Evolutionary conservation across 805 yeast species (phyloP), one percentile per base, ranked within the genome.

Genomic region (Saccharomyces eubayanus): DNA sequence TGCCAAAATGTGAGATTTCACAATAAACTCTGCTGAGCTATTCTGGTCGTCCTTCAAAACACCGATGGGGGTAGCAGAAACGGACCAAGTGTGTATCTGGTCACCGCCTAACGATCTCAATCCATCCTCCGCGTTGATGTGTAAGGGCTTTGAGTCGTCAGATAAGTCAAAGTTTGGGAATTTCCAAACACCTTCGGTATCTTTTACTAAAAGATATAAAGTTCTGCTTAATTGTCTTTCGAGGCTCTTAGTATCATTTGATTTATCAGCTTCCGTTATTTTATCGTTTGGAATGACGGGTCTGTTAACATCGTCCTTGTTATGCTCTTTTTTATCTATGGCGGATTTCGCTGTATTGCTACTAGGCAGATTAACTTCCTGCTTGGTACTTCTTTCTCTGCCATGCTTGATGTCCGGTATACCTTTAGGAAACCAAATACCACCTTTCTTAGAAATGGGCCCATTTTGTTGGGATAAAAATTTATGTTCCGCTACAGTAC

Each of bases 61-160:
- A 47, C 84, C 90, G 46, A 91, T 85, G 45, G 99, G 98, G 5
- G 86, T 86, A 53, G 81, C 82, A 27, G 98, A 89, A n/a, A 94
- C 96, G 21, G 87, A 81, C 88, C 95, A 92, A 47, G 89, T 85
- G 71, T 89, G 87, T 67, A 94, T 80, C 53, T 77, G 69, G 10
- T 76, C 80, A 31, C 96, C 96, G 20, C 96, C 96, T 21, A 87
- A 62, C 24, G 70, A 62, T 66, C 82, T 78, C 53, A 94, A 72
- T 0, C 96, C 95, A 49, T 77, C 72, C 68, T 87, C 89, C 2
- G 96, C 96, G 40, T 83, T 78, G 53, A 71, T 72, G 67, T 88
- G 90, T 59, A 94, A 77, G 14, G 88, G 79, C 48, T 74, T 71
- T 3, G 73, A 70, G 28, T 72, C 74, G n/a, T 66, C 67, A 1